Evolutionary conservation across 2,329 filamentous ascomycete species (phyloP).

Genomic region (Penicillium janthinellum): DNA sequence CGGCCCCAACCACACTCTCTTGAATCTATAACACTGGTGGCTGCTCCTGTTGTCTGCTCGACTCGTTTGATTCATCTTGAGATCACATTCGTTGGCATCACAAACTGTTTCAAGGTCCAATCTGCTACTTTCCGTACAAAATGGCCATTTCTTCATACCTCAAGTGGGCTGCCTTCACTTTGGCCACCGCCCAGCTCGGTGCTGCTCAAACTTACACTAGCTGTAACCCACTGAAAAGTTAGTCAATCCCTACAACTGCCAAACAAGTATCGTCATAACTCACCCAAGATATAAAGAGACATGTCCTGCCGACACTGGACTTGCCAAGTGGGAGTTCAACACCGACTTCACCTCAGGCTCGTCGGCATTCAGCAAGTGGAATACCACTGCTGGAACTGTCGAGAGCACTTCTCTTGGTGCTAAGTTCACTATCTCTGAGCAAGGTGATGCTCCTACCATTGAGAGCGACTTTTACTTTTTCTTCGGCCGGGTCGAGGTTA

Average conservation of each 20-base stretch:
- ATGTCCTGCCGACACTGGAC: slow-evolving; percentile 71
- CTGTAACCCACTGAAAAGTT: slow-evolving; percentile 66
- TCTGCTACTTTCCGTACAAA: not conserved
- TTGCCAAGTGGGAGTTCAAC: slow-evolving; percentile 50
- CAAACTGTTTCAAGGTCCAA: not conserved
- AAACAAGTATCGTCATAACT: not conserved
- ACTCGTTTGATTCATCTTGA: not conserved
- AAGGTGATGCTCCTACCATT: slow-evolving; percentile 84
- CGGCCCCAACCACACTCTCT: slow-evolving; percentile 2
- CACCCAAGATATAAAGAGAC: slow-evolving; percentile 22
- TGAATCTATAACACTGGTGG: slow-evolving; percentile 5
- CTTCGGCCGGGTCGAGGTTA: slow-evolving; percentile 88
- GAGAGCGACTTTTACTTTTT: slow-evolving; percentile 95
- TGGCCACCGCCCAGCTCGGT: slow-evolving; percentile 34
- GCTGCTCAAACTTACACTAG: slow-evolving; percentile 72
- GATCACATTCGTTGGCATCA: not conserved
- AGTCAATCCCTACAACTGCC: not conserved
- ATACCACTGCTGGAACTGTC: slow-evolving; percentile 66
- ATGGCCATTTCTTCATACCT: slow-evolving; percentile 7
- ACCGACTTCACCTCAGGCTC: slow-evolving; percentile 50
- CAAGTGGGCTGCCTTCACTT: slow-evolving; percentile 29
- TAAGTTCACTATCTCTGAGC: slow-evolving; percentile 73
- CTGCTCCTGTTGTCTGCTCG: not conserved
- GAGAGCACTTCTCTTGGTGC: slow-evolving; percentile 71
- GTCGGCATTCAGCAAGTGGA: slow-evolving; percentile 62